Evolutionary conservation across 1,284 basidiomycete species (phyloP).

Genomic region (Mycena citricolor): DNA sequence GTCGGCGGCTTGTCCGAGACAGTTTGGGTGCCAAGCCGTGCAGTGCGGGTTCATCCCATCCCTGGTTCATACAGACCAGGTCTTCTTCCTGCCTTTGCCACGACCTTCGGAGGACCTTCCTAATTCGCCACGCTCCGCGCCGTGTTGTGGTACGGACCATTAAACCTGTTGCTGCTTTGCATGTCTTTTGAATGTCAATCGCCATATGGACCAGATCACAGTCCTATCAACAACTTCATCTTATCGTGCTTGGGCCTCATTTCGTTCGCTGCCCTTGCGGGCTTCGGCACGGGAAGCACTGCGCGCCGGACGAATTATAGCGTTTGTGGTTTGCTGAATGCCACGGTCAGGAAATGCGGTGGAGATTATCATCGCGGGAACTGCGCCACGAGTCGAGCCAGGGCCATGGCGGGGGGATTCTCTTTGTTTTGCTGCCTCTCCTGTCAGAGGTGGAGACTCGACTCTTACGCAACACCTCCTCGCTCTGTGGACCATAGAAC

Average conservation of each 20-base stretch:
- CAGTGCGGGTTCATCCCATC: too few relatives aligned
- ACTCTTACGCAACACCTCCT: slow-evolving; percentile 59
- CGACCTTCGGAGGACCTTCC: too few relatives aligned
- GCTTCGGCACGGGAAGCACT: slow-evolving; percentile 66
- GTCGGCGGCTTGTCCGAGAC: too few relatives aligned
- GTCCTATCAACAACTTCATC: slow-evolving; percentile 55
- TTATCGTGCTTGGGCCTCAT: slow-evolving; percentile 49
- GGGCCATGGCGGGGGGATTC: slow-evolving; percentile 38
- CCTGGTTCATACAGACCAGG: too few relatives aligned
- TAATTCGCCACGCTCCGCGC: too few relatives aligned
- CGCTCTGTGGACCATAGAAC: slow-evolving; percentile 62
- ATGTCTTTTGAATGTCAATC: too few relatives aligned
- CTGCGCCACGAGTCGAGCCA: too few relatives aligned
- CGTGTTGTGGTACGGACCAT: too few relatives aligned
- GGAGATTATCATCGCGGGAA: slow-evolving; percentile 50
- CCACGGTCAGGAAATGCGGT: slow-evolving; percentile 61
- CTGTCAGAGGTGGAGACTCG: slow-evolving; percentile 54
- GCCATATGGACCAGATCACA: slow-evolving; percentile 50
- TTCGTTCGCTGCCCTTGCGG: slow-evolving; percentile 58
- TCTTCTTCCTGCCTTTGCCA: too few relatives aligned
- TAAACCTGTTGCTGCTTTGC: too few relatives aligned
- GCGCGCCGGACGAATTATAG: slow-evolving; percentile 57
- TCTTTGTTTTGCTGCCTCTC: slow-evolving; percentile 27
- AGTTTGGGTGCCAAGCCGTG: too few relatives aligned
- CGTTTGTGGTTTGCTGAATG: slow-evolving; percentile 60